Percentiles rank a stretch among this genome's conserved stretches.
Evolutionary conservation across 148 eudicot species (phyloP).

Genomic region (Gaultheria prostrata): DNA sequence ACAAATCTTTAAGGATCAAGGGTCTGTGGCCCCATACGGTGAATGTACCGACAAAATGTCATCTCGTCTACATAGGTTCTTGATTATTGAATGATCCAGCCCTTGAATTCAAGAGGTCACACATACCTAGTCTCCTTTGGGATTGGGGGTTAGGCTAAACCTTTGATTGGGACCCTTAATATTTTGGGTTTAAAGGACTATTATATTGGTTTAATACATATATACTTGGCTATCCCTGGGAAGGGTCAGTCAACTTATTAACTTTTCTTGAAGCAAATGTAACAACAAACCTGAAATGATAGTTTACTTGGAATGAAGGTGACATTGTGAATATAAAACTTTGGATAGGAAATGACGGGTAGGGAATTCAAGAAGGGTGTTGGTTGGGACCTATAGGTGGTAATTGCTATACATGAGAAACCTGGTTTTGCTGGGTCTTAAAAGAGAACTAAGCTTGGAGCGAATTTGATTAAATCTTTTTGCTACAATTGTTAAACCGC

Average conservation of each 20-base stretch:
- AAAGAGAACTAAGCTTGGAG: conserved; percentile 1
- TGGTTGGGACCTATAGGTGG: background rate
- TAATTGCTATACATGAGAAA: background rate
- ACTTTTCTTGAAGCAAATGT: background rate
- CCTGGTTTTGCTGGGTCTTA: background rate
- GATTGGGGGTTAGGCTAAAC: background rate
- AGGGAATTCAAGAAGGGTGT: background rate
- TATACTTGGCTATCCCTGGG: background rate
- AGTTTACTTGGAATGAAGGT: background rate
- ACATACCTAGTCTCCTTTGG: background rate
- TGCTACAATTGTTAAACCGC: background rate
- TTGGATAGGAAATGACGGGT: background rate
- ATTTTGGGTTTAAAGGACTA: background rate
- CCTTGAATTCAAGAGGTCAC: background rate
- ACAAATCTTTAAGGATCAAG: background rate
- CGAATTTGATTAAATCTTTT: background rate
- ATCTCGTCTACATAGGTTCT: background rate
- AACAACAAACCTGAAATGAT: background rate
- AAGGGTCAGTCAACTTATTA: background rate
- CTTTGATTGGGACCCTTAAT: background rate
- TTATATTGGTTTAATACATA: background rate
- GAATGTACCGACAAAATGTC: background rate
- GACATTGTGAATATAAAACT: background rate
- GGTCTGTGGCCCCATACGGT: background rate
- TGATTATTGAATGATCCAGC: background rate